Base-by-base conservation (phyloP, 129 eudicot genomes). In the Flaveria bidentis region DNA sequence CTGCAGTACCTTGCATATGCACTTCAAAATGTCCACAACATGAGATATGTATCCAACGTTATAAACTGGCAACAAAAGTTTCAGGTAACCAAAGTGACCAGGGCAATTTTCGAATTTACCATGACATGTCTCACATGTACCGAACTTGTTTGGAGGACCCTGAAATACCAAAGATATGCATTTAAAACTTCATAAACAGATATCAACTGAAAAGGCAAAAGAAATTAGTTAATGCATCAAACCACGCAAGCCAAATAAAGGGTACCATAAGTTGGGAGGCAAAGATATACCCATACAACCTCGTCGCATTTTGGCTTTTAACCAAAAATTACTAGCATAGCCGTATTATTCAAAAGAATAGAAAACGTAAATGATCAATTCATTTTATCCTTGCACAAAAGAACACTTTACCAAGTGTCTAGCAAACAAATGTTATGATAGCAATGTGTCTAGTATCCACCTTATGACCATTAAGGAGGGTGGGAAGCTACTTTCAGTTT, bases 1-100 rank as follows among this genome's bases (percentile, higher is more conserved):
- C 18, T 45, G 46, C 47, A 53, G 4, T 87, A 93, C 97, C 97
- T 94, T 94, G 93, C 98, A 94, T 45, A 94, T 94, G 84, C 96
- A 87, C 84, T 91, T 94, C 87, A 94, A 81, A 82, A 94, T 87
- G 74, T 91, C 91, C 26, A 91, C 86, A 50, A 91, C 83, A 50
- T 91, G 89, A 67, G 85, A 57, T 18, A 91, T 75, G 69, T 84
- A 94, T 49, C 98, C 98, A 77, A 87, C 87, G 76, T 94, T 87
- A 74, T 73, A 94, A 68, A 91, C 98, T 46, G 98, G 98, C 28
- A 94, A 76, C 2, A 80, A 80, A 49, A 94, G 98, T 60, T 76
- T 60, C 84, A 91, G 46, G 76, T 85, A 84, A 76, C 97, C 98
- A 69, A 79, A 91, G 74, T 91, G 97, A 65, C 96, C 98, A 33